These are phyloP conservation scores for Beauveria varroae DNA, from an alignment of 2,329 filamentous ascomycete genomes.

Conservation along the genomic window DNA sequence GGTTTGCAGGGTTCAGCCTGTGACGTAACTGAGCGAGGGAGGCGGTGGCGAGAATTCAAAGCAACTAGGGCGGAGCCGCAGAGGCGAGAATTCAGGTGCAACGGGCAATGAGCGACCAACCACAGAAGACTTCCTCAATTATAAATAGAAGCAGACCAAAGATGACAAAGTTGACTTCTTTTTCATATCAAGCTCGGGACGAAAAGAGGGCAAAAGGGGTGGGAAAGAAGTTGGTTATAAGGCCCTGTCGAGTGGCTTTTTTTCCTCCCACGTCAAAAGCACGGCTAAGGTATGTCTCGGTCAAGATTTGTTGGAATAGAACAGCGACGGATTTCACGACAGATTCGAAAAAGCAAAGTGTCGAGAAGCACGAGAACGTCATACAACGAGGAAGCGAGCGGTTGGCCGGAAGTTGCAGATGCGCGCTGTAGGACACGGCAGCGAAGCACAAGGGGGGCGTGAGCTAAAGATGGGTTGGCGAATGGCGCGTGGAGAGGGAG, in stretches of 20 bases:
- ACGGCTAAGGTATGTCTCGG: neutral
- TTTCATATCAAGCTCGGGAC: neutral
- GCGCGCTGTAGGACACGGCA: neutral
- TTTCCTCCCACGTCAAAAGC: neutral
- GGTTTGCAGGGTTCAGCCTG: slow-evolving; percentile 9
- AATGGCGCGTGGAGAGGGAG: neutral
- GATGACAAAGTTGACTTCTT: neutral
- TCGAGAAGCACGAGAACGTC: neutral
- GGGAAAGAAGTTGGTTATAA: neutral
- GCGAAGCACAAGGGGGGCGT: neutral
- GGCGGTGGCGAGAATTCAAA: slow-evolving; percentile 7
- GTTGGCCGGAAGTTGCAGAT: neutral
- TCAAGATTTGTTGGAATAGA: neutral
- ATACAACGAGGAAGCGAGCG: neutral
- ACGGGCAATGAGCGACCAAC: neutral
- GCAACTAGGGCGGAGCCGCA: slow-evolving; percentile 1
- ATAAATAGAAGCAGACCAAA: neutral
- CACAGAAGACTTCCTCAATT: neutral
- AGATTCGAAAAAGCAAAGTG: neutral
- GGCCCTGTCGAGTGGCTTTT: slow-evolving; percentile 1
- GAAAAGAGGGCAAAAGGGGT: neutral
- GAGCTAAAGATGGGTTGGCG: neutral
- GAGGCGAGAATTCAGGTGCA: neutral
- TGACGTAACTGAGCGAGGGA: slow-evolving; percentile 6
- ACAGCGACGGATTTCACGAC: neutral